phyloP scores from a whole-genome alignment of 2,329 filamentous ascomycete genomes.

The Triangularia setosa region DNA sequence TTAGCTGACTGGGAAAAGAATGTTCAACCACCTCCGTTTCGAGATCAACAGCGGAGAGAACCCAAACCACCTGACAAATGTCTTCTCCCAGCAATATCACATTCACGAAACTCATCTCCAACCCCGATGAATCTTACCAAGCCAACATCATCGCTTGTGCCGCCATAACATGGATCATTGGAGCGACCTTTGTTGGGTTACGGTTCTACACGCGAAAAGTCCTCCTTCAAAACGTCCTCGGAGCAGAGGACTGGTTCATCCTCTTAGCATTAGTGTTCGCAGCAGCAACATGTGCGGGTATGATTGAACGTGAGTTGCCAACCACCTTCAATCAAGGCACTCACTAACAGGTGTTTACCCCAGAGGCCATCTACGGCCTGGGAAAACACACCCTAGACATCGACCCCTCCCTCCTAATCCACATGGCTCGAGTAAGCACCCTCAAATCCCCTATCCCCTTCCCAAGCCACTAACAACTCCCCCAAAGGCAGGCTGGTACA shows the following conservation, averaged over 20 bases:
- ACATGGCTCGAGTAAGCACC: slow-evolving; percentile 18
- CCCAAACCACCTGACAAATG: not conserved
- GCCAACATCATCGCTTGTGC: slow-evolving; percentile 26
- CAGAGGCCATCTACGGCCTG: slow-evolving; percentile 20
- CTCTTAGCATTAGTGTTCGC: slow-evolving; percentile 32
- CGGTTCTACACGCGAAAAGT: slow-evolving; percentile 37
- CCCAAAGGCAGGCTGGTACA: slow-evolving; percentile 26
- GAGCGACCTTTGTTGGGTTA: slow-evolving; percentile 32
- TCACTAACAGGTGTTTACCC: not conserved
- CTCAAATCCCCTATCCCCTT: not conserved
- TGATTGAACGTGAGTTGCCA: slow-evolving; percentile 17
- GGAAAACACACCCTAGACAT: slow-evolving; percentile 22
- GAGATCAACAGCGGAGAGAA: not conserved
- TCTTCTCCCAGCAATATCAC: not conserved
- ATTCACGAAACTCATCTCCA: slow-evolving; percentile 11
- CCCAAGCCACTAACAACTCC: not conserved
- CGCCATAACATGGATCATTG: slow-evolving; percentile 27
- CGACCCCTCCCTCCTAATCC: not conserved
- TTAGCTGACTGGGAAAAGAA: not conserved
- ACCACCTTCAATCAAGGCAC: not conserved
- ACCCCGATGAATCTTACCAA: slow-evolving; percentile 21
- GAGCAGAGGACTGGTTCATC: slow-evolving; percentile 36
- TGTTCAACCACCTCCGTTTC: not conserved
- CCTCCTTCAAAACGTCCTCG: slow-evolving; percentile 33
- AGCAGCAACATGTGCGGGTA: slow-evolving; percentile 20